Conservation (phyloP, 768 basidiomycete species). For the Termitomyces sp. region DNA sequence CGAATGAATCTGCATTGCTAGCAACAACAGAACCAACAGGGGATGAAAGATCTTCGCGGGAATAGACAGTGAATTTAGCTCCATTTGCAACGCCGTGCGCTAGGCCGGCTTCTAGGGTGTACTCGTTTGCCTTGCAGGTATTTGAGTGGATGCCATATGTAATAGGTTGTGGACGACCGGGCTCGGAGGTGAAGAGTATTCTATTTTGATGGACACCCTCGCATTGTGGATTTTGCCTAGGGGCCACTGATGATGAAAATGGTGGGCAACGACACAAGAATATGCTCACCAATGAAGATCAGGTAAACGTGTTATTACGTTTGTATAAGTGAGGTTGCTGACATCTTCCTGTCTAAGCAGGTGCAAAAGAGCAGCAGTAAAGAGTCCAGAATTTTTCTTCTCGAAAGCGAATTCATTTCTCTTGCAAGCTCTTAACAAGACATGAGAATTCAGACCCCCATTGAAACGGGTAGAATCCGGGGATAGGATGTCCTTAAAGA, state of each 20-base stretch:
- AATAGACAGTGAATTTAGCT: no score
- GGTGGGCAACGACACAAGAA: not conserved
- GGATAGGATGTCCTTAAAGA: not conserved
- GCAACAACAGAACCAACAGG: not conserved
- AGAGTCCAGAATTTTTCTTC: not conserved
- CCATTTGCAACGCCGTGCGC: not conserved
- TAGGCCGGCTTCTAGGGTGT: not conserved
- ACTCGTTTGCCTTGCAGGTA: not conserved
- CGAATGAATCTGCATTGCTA: not conserved
- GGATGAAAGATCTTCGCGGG: not conserved
- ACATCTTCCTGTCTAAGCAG: not conserved
- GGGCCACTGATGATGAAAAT: not conserved
- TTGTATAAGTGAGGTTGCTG: no score
- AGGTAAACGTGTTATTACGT: not conserved
- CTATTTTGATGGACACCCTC: constrained; percentile 3
- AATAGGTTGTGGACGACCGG: not conserved
- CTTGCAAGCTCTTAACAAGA: constrained; percentile 8
- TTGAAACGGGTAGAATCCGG: not conserved
- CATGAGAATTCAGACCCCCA: not conserved
- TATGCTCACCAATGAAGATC: constrained; percentile 1
- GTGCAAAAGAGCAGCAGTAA: constrained; percentile 2
- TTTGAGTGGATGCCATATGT: not conserved
- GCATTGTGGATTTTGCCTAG: not conserved
- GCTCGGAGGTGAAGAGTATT: not conserved
- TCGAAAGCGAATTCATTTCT: not conserved